Conservation (phyloP, 2,329 filamentous ascomycete genomes). For the Penicillium frequentans region DNA sequence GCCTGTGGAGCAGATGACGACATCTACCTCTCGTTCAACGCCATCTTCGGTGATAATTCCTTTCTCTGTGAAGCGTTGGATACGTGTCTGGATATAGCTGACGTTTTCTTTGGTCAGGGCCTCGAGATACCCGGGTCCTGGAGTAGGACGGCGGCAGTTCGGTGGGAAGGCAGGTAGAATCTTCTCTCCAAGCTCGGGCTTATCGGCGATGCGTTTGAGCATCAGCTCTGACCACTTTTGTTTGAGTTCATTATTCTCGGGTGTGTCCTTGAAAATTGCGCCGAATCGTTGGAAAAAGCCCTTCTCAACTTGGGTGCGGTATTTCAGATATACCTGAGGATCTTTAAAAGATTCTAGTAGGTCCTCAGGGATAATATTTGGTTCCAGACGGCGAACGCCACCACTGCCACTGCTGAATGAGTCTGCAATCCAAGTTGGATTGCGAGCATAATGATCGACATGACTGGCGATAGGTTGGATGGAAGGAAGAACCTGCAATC, state of each 20-base stretch:
- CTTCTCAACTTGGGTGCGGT: constrained; percentile 58
- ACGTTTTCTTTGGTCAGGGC: constrained; percentile 63
- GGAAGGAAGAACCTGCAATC: constrained; percentile 53
- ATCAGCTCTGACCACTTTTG: constrained; percentile 55
- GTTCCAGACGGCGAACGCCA: constrained; percentile 53
- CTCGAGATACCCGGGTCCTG: constrained; percentile 68
- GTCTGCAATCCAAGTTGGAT: constrained; percentile 66
- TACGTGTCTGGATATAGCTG: constrained; percentile 58
- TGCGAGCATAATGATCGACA: constrained; percentile 65
- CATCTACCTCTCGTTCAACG: constrained; percentile 58
- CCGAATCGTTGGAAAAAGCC: constrained; percentile 63
- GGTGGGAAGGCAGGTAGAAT: constrained; percentile 65
- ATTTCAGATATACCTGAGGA: constrained; percentile 60
- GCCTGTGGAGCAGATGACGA: constrained; percentile 68
- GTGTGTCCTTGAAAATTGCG: constrained; percentile 55
- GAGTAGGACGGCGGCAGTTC: constrained; percentile 64
- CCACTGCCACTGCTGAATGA: constrained; percentile 55
- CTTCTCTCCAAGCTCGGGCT: constrained; percentile 56
- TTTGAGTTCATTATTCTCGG: constrained; percentile 50
- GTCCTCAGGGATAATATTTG: constrained; percentile 57
- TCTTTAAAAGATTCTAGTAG: constrained; percentile 60
- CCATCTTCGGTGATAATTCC: constrained; percentile 64
- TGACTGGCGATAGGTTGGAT: constrained; percentile 43
- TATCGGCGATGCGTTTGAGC: constrained; percentile 52
- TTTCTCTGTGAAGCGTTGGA: constrained; percentile 58